phyloP scores from a whole-genome alignment of 371 early-diverging fungal genomes.

The Lichtheimia corymbifera region DNA sequence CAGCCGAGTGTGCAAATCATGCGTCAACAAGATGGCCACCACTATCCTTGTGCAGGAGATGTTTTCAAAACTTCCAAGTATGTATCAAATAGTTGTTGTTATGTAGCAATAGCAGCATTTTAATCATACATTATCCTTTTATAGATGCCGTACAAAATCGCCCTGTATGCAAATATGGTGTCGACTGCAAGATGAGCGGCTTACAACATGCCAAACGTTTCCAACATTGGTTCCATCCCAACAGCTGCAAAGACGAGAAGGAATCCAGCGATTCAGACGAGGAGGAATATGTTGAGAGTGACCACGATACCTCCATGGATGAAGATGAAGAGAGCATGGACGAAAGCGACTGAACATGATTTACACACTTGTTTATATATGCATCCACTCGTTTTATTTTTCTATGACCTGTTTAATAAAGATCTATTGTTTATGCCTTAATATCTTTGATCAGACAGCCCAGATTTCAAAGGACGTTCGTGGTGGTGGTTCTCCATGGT shows the following conservation, averaged over 20 bases:
- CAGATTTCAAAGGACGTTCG: too few species aligned
- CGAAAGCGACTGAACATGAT: too few species aligned
- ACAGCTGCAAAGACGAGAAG: background rate
- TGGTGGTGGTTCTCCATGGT: too few species aligned
- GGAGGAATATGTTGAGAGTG: constrained; percentile 13
- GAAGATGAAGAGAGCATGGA: too few species aligned
- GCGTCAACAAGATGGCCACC: background rate
- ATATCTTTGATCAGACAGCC: too few species aligned
- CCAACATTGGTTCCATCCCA: constrained; percentile 1
- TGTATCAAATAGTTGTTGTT: background rate
- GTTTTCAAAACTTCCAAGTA: constrained; percentile 1
- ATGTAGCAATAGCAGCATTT: background rate
- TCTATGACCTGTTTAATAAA: too few species aligned
- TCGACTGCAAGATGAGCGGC: constrained; percentile 6
- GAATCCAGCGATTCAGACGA: background rate
- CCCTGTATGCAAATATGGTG: background rate
- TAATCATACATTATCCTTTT: background rate
- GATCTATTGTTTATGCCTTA: too few species aligned
- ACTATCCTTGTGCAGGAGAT: background rate
- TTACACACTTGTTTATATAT: too few species aligned
- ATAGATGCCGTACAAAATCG: background rate
- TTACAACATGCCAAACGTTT: constrained; percentile 1
- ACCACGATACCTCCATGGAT: background rate
- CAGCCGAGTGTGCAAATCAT: constrained; percentile 1
- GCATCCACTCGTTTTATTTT: too few species aligned